These are phyloP conservation scores for Nyctanthes arbortristis DNA, from an alignment of 257 asterid species.

Conservation along the genomic window DNA sequence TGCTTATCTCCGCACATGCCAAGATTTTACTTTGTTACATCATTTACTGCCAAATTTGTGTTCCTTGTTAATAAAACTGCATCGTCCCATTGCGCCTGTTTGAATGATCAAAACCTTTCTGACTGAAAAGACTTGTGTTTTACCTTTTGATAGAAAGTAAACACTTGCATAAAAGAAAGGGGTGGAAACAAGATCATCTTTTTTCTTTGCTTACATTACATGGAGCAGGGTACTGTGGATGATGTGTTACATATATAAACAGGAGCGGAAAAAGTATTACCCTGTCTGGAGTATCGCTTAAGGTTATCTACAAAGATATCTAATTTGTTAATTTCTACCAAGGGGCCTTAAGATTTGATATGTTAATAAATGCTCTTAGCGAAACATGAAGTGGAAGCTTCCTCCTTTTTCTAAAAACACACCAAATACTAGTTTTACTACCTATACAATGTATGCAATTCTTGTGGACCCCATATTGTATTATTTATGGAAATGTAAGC, in stretches of 20 bases:
- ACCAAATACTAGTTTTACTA: not conserved
- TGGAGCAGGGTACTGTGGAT: not conserved
- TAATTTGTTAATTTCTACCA: not conserved
- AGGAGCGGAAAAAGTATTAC: not conserved
- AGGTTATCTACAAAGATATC: not conserved
- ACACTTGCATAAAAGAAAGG: not conserved
- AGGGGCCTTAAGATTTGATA: not conserved
- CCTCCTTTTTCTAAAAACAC: not conserved
- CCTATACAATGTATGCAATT: too few species aligned
- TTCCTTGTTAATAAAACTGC: not conserved
- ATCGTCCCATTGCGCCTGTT: not conserved
- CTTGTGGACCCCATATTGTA: too few species aligned
- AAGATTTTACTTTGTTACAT: not conserved
- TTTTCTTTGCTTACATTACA: not conserved
- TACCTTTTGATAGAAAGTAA: not conserved
- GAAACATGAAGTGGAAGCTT: not conserved
- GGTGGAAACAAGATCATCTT: not conserved
- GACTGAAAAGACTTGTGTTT: not conserved
- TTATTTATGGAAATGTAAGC: not conserved
- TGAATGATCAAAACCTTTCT: not conserved
- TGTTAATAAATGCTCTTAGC: not conserved
- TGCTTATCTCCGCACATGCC: not conserved
- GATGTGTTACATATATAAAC: not conserved
- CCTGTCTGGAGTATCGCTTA: not conserved
- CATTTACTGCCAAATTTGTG: not conserved